Conservation (phyloP, 2,329 filamentous ascomycete genomes). For the Knoxdaviesia capensis region DNA sequence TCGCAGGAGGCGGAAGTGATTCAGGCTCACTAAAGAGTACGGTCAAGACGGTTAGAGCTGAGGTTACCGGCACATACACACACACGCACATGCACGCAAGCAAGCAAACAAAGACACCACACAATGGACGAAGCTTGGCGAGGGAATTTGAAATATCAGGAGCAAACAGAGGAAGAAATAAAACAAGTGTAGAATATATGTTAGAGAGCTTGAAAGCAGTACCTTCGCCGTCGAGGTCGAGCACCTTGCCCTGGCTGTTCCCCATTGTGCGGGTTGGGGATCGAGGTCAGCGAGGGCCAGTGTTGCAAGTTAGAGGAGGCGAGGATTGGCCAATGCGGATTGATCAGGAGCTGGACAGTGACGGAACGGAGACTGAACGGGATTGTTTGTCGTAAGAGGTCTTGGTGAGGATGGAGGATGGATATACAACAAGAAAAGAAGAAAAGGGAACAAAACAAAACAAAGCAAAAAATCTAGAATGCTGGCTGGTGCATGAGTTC, state of each 20-base stretch:
- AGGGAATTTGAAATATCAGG: neutral
- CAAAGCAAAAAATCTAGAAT: too few species aligned
- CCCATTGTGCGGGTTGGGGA: constrained; percentile 40
- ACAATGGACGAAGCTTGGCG: neutral
- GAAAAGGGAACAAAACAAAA: neutral
- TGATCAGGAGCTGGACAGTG: neutral
- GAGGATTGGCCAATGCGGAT: neutral
- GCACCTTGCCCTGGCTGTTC: constrained; percentile 84
- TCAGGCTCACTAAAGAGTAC: constrained; percentile 57
- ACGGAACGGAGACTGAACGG: neutral
- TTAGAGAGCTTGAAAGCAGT: constrained; percentile 5
- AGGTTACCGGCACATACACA: neutral
- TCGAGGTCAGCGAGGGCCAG: neutral
- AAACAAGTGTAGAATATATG: neutral
- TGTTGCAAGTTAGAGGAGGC: neutral
- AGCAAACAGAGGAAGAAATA: neutral
- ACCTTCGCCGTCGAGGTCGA: constrained; percentile 89
- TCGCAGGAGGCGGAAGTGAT: constrained; percentile 85
- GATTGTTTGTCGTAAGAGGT: neutral
- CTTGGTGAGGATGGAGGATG: neutral
- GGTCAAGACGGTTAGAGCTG: neutral
- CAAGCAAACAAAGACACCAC: neutral
- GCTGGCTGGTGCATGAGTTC: too few species aligned
- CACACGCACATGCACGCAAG: neutral
- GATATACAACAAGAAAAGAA: neutral